Evolutionary conservation across 345 rosid genomes (phyloP), one percentile per base, ranked within the genome.

Genomic region (Hibiscus trionum): DNA sequence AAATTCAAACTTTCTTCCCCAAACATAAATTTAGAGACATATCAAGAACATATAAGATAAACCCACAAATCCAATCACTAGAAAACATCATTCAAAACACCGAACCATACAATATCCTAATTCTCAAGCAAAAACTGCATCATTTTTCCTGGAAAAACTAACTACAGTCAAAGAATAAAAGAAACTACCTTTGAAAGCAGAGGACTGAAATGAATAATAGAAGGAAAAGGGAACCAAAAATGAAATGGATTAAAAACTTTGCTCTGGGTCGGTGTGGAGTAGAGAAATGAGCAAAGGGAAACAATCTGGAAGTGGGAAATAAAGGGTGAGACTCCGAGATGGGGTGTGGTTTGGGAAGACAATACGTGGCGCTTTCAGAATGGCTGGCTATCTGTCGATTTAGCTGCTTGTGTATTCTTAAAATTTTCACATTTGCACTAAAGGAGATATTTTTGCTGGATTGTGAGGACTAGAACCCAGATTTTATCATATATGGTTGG

Each of bases 291-390:
- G 65, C 35, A 2, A 15, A 31, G 27, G 7, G 50, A 11, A 12
- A 31, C 11, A 19, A 1, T 21, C 8, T 33, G 44, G 26, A 14
- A 33, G 1, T 31, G 19, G 44, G 1, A 61, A 33, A 31, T 61
- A 21, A 15, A 29, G 35, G 62, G 56, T 14, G 37, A 26, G 2
- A 24, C 21, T 47, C 50, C 4, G 70, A 66, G 70, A 66, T 44
- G 16, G 58, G 58, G 27, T 66, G 71, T 47, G 71, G 71, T 15
- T 66, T 27, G 7, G 8, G 58, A 47, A 66, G 24, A 66, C 3
- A 15, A 66, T 14, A 66, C 71, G 71, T 47, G 71, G 71, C 58
- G 71, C 15, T 27, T 24, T 66, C 15, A 27, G 14, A 6, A 47
- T 66, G 71, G 58, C 15, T 66, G 53, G 17, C 21, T 46, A 10